phyloP scores from a whole-genome alignment of 2,329 filamentous ascomycete genomes.

The Claviceps spartinae region DNA sequence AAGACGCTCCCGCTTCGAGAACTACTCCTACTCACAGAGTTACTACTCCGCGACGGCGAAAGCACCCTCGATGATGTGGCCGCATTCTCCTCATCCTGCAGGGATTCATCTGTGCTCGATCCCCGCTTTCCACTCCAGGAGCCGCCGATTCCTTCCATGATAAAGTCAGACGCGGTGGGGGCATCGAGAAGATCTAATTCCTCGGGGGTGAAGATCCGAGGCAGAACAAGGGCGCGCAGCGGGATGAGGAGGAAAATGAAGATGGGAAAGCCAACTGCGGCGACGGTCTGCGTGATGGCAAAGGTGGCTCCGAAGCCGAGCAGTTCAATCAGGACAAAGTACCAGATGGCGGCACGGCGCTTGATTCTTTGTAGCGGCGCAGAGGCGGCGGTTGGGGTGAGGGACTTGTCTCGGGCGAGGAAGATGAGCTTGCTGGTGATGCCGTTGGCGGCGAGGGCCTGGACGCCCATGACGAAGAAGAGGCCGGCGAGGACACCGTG shows the following conservation, averaged over 20 bases:
- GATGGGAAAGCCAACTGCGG: slow-evolving; percentile 68
- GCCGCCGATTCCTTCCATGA: slow-evolving; percentile 63
- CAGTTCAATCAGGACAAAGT: slow-evolving; percentile 55
- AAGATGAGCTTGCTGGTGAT: slow-evolving; percentile 65
- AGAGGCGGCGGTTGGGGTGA: slow-evolving; percentile 36
- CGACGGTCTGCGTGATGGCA: slow-evolving; percentile 71
- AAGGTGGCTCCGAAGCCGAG: slow-evolving; percentile 65
- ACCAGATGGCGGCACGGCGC: slow-evolving; percentile 55
- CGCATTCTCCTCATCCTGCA: background rate
- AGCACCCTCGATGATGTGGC: background rate
- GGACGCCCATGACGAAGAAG: slow-evolving; percentile 76
- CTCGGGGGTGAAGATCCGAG: slow-evolving; percentile 41
- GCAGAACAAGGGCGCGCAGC: slow-evolving; percentile 48
- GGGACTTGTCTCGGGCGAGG: slow-evolving; percentile 46
- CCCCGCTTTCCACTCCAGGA: slow-evolving; percentile 29
- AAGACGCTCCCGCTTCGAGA: background rate
- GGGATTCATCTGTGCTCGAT: background rate
- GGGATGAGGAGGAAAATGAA: slow-evolving; percentile 60
- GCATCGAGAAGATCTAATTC: slow-evolving; percentile 54
- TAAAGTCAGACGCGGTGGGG: slow-evolving; percentile 63
- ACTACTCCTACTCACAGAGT: slow-evolving; percentile 9
- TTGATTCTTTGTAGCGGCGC: slow-evolving; percentile 48
- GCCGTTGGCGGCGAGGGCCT: slow-evolving; percentile 63
- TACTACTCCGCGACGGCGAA: slow-evolving; percentile 2
- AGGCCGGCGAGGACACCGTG: slow-evolving; percentile 68